These are phyloP conservation scores for Ustilago cynodontis DNA, from an alignment of 1,284 basidiomycete genomes.

Conservation along the genomic window DNA sequence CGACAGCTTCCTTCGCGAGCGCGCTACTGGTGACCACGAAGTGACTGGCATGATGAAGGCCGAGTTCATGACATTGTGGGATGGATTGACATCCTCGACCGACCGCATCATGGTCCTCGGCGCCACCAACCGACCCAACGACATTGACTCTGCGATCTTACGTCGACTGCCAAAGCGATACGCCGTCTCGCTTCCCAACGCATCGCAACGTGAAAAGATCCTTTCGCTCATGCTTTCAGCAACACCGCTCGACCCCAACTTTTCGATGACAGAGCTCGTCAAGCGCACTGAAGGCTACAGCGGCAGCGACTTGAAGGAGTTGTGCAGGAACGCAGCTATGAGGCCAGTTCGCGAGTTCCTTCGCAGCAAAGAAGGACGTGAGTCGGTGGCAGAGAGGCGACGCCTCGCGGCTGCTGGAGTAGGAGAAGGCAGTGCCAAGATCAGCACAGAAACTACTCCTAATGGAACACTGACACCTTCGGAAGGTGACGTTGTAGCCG, in stretches of 20 bases:
- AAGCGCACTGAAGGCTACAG: constrained; percentile 82
- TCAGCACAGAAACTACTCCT: constrained; percentile 35
- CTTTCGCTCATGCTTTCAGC: constrained; percentile 78
- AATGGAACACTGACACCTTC: constrained; percentile 36
- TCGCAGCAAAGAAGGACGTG: constrained; percentile 59
- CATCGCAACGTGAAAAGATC: constrained; percentile 86
- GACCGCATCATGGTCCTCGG: constrained; percentile 91
- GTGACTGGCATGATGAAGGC: constrained; percentile 99
- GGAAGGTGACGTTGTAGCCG: constrained; percentile 22
- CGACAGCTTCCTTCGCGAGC: constrained; percentile 89
- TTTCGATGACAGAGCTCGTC: constrained; percentile 80
- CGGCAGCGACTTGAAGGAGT: constrained; percentile 91
- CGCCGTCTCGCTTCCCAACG: constrained; percentile 84
- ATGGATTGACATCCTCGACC: constrained; percentile 86
- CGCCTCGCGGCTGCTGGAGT: constrained; percentile 31
- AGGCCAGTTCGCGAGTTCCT: constrained; percentile 68
- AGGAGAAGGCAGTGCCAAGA: constrained; percentile 18
- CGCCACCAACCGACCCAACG: constrained; percentile 93
- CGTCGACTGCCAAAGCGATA: constrained; percentile 99
- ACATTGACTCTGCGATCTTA: constrained; percentile 95
- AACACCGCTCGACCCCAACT: constrained; percentile 75
- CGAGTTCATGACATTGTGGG: constrained; percentile 99
- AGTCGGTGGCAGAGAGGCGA: constrained; percentile 48
- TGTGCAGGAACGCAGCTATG: constrained; percentile 81
- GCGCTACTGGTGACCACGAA: constrained; percentile 89